Evolutionary conservation across 2,329 filamentous ascomycete genomes (phyloP), one percentile per base, ranked within the genome.

Genomic region (Fusarium sp.): DNA sequence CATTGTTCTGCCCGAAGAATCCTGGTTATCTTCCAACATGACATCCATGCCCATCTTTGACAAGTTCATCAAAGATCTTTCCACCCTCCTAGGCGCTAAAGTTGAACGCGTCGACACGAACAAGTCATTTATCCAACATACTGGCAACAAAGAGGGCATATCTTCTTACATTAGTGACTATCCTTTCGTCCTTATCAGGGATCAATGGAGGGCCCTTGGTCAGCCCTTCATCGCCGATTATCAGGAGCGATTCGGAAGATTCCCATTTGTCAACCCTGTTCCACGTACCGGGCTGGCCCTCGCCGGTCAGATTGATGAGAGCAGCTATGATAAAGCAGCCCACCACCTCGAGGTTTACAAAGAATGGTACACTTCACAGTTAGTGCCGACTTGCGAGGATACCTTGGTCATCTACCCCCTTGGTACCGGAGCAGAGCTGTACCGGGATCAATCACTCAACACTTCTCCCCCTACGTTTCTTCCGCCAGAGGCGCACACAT

Each of bases 191-290:
- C 31, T 34, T 9, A 18, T 47, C 5, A n/a, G 38, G 13, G 61
- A 57, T 20, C 61, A 64, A 42, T 64, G 61, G 61, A 13, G 20
- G 35, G 20, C n/a, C 4, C 34, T 64, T 11, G 61, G 47, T 6
- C n/a, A 64, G 6, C 45, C 50, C 9, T 64, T 64, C 34, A 40
- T 42, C 11, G 34, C 47, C 16, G 47, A 64, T 14, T 57, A 64
- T 24, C 47, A 54, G 34, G 35, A 29, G 9, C 37, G 13, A 29
- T 56, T 56, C n/a, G 61, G 35, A 16, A 50, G 61, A 3, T 40
- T 9, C 16, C 61, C 61, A 5, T 64, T 40, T 16, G 24, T 64
- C 18, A 57, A 64, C 37, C 61, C 61, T 34, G 22, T 31, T 11
- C 35, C 47, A 4, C 58, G 58, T 4, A 22, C 27, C 8, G 58